phyloP scores from a whole-genome alignment of 768 basidiomycete species.

The Trametes cubensis region DNA sequence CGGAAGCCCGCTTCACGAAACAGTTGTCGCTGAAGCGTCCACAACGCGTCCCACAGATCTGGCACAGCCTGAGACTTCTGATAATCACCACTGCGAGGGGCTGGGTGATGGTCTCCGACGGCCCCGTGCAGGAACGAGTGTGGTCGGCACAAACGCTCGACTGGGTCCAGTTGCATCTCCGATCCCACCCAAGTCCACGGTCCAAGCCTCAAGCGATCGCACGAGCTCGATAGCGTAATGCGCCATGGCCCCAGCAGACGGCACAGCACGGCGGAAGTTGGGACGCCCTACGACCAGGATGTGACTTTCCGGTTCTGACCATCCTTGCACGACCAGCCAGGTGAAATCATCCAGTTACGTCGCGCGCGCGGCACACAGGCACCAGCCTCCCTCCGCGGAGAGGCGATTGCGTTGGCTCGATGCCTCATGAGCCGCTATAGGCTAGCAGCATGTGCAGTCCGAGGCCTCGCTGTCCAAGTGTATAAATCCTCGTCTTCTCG shows the following conservation, averaged over 20 bases:
- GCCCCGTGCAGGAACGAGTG: constrained; percentile 10
- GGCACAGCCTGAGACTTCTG: constrained; percentile 16
- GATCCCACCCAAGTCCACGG: background rate
- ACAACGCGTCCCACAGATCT: constrained; percentile 20
- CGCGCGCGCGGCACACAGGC: constrained; percentile 17
- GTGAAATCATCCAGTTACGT: constrained; percentile 16
- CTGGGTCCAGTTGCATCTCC: constrained; percentile 10
- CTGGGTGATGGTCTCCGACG: constrained; percentile 5
- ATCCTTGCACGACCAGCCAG: background rate
- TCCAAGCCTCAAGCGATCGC: constrained; percentile 3
- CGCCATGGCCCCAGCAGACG: constrained; percentile 7
- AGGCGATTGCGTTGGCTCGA: constrained; percentile 13
- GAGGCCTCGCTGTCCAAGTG: constrained; percentile 4
- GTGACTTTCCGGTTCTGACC: background rate
- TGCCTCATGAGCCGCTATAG: constrained; percentile 6
- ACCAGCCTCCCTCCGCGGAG: constrained; percentile 10
- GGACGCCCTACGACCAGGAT: background rate
- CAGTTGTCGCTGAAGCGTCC: constrained; percentile 11
- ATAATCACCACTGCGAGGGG: constrained; percentile 8
- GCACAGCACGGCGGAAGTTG: constrained; percentile 12
- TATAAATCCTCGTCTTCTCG: constrained; percentile 25
- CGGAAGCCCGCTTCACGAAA: constrained; percentile 9
- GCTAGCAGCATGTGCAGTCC: background rate
- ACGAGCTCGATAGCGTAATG: constrained; percentile 5
- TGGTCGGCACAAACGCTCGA: constrained; percentile 3